Conservation (phyloP, 805 yeast species). For the Wickerhamomyces kurtzmanii region DNA sequence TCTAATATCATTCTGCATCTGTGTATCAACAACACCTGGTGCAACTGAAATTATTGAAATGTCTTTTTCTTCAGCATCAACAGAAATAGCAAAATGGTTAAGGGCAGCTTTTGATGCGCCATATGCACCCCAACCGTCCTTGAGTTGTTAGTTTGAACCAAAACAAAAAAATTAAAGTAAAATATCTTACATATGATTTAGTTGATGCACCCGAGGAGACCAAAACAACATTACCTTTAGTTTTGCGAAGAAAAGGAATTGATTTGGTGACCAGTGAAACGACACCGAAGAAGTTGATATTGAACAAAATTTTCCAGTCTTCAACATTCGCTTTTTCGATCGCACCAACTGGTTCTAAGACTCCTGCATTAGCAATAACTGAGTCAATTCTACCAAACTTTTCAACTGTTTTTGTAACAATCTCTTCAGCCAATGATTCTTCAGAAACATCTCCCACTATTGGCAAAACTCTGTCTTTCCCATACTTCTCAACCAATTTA, state of each 20-base stretch:
- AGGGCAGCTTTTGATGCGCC: slow-evolving; percentile 89
- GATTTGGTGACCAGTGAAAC: slow-evolving; percentile 46
- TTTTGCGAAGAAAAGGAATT: slow-evolving; percentile 45
- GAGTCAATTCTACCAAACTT: slow-evolving; percentile 53
- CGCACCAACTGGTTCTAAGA: slow-evolving; percentile 64
- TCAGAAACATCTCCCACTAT: slow-evolving; percentile 56
- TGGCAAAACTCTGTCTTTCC: slow-evolving; percentile 35
- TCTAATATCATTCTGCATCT: slow-evolving; percentile 79
- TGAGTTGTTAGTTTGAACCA: slow-evolving; percentile 13
- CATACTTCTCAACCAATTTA: slow-evolving; percentile 31
- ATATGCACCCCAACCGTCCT: slow-evolving; percentile 83
- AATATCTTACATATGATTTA: slow-evolving; percentile 35
- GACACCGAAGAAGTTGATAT: slow-evolving; percentile 71
- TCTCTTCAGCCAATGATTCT: slow-evolving; percentile 20
- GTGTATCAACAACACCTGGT: slow-evolving; percentile 92
- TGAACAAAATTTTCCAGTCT: slow-evolving; percentile 57
- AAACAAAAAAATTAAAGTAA: slow-evolving; percentile 4
- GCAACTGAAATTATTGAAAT: slow-evolving; percentile 67
- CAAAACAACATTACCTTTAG: slow-evolving; percentile 58
- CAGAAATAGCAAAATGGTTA: slow-evolving; percentile 59
- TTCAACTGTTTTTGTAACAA: slow-evolving; percentile 34
- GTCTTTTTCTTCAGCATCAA: slow-evolving; percentile 58
- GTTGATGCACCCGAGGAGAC: slow-evolving; percentile 88
- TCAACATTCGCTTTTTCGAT: slow-evolving; percentile 40
- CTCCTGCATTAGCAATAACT: slow-evolving; percentile 73